phyloP scores from a whole-genome alignment of 305 asterid genomes.

The Petunia hybrid region DNA sequence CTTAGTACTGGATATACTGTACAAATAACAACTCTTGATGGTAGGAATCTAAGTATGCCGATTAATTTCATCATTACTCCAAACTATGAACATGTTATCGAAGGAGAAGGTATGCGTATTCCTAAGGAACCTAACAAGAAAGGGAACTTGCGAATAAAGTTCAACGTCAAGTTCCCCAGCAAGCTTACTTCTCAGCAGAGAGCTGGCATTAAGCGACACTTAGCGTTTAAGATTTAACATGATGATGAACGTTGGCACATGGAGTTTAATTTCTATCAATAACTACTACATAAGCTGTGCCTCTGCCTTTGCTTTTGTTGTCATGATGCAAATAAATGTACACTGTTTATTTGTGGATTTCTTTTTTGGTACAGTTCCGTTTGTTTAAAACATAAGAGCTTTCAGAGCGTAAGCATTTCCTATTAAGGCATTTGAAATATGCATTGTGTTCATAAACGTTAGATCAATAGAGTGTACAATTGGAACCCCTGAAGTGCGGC shows the following conservation, averaged over 20 bases:
- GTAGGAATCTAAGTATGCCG: conserved; percentile 66
- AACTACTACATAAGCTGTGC: conserved; percentile 34
- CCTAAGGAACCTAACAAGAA: conserved; percentile 82
- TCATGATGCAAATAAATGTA: conserved; percentile 22
- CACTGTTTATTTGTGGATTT: conserved; percentile 16
- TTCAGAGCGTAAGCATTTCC: too few species aligned
- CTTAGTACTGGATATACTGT: conserved; percentile 70
- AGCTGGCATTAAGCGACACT: conserved; percentile 76
- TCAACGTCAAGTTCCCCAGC: conserved; percentile 80
- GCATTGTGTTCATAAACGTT: too few species aligned
- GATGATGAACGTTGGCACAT: conserved; percentile 1
- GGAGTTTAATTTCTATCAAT: not conserved
- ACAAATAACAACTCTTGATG: conserved; percentile 83
- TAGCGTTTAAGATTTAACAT: conserved; percentile 37
- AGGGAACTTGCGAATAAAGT: conserved; percentile 79
- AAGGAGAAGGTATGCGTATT: conserved; percentile 93
- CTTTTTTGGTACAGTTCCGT: not conserved
- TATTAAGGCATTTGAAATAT: too few species aligned
- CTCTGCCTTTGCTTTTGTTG: conserved; percentile 22
- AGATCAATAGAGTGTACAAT: too few species aligned
- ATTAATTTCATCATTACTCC: conserved; percentile 68
- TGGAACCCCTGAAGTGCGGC: too few species aligned
- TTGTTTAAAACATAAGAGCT: too few species aligned
- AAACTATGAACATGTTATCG: conserved; percentile 77
- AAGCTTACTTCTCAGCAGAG: conserved; percentile 90